Evolutionary conservation across 768 basidiomycete genomes (phyloP).

Genomic region (Lentinula sp.): DNA sequence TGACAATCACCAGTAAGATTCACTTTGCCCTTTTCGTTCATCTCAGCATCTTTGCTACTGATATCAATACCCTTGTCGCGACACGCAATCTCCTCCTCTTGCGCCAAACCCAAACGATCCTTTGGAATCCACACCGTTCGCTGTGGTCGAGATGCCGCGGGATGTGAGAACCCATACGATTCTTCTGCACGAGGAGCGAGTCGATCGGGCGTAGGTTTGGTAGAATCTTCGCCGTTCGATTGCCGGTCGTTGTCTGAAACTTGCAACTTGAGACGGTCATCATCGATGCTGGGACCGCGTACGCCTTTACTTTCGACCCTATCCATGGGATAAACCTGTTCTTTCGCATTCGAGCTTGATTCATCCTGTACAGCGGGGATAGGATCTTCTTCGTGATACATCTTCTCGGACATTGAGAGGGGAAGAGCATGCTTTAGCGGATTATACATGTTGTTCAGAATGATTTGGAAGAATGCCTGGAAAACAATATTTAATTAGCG

Average conservation of each 20-base stretch:
- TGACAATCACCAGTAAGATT: constrained; percentile 31
- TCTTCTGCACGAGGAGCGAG: constrained; percentile 21
- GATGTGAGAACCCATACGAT: constrained; percentile 80
- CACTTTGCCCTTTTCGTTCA: constrained; percentile 60
- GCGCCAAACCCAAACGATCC: constrained; percentile 60
- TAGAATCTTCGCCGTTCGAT: constrained; percentile 2
- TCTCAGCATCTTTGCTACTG: constrained; percentile 41
- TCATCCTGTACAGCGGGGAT: neutral
- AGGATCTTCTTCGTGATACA: constrained; percentile 31
- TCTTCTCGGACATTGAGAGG: constrained; percentile 69
- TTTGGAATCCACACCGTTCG: constrained; percentile 80
- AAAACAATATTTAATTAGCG: neutral
- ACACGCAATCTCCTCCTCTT: constrained; percentile 58
- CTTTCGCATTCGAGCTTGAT: too few relatives aligned
- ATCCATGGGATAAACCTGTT: neutral
- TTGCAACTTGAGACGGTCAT: constrained; percentile 5
- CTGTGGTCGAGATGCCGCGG: constrained; percentile 70
- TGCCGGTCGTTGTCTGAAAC: neutral
- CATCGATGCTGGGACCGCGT: neutral
- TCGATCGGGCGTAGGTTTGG: constrained; percentile 8
- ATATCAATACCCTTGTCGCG: constrained; percentile 44
- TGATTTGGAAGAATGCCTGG: constrained; percentile 65
- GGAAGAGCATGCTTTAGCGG: constrained; percentile 76
- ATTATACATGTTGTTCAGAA: constrained; percentile 74
- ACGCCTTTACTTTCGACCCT: neutral